Evolutionary conservation across 2,329 filamentous ascomycete species (phyloP).

Genomic region (Ophiostoma perfectum): DNA sequence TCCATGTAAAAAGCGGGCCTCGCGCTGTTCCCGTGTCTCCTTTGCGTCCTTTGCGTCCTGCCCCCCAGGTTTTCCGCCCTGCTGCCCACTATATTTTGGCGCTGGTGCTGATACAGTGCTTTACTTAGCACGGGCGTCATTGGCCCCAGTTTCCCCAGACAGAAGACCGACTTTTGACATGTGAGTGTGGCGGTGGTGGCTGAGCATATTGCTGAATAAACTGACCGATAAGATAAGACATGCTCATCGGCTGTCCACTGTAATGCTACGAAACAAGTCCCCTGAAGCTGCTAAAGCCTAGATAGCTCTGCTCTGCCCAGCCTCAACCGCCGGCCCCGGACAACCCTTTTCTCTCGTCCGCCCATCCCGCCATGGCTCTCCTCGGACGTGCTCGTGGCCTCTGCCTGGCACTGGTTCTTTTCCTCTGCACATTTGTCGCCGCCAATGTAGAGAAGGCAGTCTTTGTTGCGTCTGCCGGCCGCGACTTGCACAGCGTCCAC

Average conservation of each 20-base stretch:
- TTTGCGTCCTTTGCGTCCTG: background rate
- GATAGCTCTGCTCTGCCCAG: no score
- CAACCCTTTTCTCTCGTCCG: background rate
- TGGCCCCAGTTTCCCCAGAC: background rate
- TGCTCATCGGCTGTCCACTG: no score
- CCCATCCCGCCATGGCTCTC: background rate
- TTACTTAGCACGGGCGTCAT: background rate
- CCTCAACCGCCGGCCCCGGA: background rate
- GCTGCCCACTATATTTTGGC: slow-evolving; percentile 5
- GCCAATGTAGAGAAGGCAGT: slow-evolving; percentile 91
- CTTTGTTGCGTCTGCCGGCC: slow-evolving; percentile 53
- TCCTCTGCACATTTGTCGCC: slow-evolving; percentile 25
- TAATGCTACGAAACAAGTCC: no score
- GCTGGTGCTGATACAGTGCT: background rate
- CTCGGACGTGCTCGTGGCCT: background rate
- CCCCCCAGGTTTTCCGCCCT: slow-evolving; percentile 15
- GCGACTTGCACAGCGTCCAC: background rate
- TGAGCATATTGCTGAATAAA: slow-evolving; percentile 6
- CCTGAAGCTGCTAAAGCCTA: no score
- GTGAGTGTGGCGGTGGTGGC: slow-evolving; percentile 27
- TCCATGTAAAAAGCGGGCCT: slow-evolving; percentile 24
- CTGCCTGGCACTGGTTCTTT: slow-evolving; percentile 24
- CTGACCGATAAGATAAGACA: background rate
- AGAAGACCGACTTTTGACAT: slow-evolving; percentile 20
- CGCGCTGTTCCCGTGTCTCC: background rate